Evolutionary conservation across 2,329 filamentous ascomycete genomes (phyloP).

Genomic region (Aureobasidium sp.): DNA sequence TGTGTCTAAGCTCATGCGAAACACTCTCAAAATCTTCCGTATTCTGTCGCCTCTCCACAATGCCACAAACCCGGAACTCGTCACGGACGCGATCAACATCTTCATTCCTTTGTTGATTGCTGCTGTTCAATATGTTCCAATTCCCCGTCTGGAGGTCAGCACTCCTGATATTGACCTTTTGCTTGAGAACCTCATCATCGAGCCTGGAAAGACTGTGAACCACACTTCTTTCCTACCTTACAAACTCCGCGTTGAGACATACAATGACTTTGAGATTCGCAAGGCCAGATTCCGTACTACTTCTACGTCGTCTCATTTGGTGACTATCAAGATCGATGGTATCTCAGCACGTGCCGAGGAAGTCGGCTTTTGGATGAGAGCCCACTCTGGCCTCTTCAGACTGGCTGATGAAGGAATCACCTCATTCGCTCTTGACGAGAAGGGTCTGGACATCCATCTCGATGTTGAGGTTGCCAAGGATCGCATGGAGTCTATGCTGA

Average conservation of each 20-base stretch:
- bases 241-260: conserved; percentile 70
- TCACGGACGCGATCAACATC: conserved; percentile 69
- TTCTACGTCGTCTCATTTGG: conserved; percentile 57
- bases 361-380: conserved; percentile 80
- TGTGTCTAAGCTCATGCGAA: conserved; percentile 61
- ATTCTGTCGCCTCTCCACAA: conserved; percentile 61
- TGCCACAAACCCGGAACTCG: conserved; percentile 61
- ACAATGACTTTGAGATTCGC: conserved; percentile 78
- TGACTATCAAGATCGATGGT: conserved; percentile 74
- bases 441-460: conserved; percentile 77
- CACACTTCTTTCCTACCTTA: conserved; percentile 84
- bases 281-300: conserved; percentile 69
- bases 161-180: conserved; percentile 78
- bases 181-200: conserved; percentile 82
- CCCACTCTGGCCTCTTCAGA: conserved; percentile 67
- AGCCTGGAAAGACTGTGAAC: conserved; percentile 79
- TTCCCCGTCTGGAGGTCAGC: conserved; percentile 81
- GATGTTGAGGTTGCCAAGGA: conserved; percentile 79
- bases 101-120: conserved; percentile 73
- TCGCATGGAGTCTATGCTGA: conserved; percentile 71
- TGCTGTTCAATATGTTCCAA: conserved; percentile 77
- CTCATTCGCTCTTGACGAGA: conserved; percentile 76
- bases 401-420: conserved; percentile 78
- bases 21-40: conserved; percentile 59
- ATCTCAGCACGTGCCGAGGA: conserved; percentile 79